These are phyloP conservation scores for Fusarium pilosicola DNA, from an alignment of 2,329 filamentous ascomycete species.

Conservation along the genomic window DNA sequence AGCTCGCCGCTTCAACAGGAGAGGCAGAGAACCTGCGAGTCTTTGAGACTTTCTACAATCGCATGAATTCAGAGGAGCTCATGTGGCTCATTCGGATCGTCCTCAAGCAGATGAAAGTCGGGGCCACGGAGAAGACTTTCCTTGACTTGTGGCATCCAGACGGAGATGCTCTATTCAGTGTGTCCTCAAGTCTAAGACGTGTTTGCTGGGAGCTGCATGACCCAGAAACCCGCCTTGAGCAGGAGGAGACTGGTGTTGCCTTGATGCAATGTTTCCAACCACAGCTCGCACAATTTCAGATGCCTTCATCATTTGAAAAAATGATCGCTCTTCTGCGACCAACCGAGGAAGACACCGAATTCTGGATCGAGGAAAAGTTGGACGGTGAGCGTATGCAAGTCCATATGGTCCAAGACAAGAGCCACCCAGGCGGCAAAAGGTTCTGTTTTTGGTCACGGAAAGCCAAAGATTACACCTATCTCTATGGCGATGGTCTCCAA, in stretches of 20 bases:
- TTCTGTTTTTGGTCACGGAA: constrained; percentile 96
- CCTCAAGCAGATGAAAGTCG: constrained; percentile 77
- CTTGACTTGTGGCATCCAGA: constrained; percentile 85
- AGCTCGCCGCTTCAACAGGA: constrained; percentile 76
- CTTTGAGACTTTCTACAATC: constrained; percentile 83
- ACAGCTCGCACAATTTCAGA: constrained; percentile 92
- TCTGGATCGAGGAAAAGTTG: constrained; percentile 98
- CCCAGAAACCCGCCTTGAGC: constrained; percentile 75
- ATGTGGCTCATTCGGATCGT: constrained; percentile 96
- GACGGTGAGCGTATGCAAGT: constrained; percentile 98
- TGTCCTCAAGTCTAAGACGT: constrained; percentile 87
- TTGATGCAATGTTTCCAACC: constrained; percentile 98
- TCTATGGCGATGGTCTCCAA: constrained; percentile 83
- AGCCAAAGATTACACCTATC: constrained; percentile 94
- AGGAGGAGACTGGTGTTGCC: constrained; percentile 77
- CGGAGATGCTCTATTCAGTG: constrained; percentile 82
- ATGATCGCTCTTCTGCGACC: constrained; percentile 76
- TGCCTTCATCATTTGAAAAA: constrained; percentile 78
- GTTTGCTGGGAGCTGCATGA: constrained; percentile 96
- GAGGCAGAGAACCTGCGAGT: constrained; percentile 88
- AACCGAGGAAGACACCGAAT: constrained; percentile 77
- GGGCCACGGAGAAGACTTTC: constrained; percentile 88
- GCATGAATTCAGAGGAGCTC: constrained; percentile 93
- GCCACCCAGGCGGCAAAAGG: constrained; percentile 72
- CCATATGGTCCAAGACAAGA: constrained; percentile 82